Conservation (phyloP, 306 rosid genomes). For the Casuarina glauca region DNA sequence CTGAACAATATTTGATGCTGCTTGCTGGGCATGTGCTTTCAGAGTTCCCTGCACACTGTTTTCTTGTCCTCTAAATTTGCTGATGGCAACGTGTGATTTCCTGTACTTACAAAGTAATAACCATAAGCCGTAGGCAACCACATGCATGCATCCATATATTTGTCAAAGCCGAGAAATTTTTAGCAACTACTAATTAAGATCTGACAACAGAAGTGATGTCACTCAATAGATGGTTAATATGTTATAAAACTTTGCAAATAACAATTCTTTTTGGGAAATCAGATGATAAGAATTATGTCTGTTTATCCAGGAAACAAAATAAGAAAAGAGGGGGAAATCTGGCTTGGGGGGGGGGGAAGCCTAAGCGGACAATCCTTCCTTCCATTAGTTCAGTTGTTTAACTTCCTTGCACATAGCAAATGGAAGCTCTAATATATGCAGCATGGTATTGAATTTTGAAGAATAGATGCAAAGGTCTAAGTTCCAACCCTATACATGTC, state of each 20-base stretch:
- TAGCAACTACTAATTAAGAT: neutral
- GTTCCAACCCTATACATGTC: neutral
- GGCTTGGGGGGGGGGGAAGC: too few relatives aligned
- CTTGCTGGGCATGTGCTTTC: slow-evolving; percentile 28
- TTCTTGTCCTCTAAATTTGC: slow-evolving; percentile 73
- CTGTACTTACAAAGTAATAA: slow-evolving; percentile 48
- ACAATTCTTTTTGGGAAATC: too few relatives aligned
- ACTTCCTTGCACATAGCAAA: neutral
- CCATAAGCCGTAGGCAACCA: slow-evolving; percentile 16
- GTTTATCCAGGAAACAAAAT: too few relatives aligned
- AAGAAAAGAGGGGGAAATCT: too few relatives aligned
- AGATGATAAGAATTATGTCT: too few relatives aligned
- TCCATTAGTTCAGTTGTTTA: neutral
- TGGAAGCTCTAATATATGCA: neutral
- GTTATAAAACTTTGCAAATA: neutral
- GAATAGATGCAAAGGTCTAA: neutral
- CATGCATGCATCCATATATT: neutral
- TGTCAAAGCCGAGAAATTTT: neutral
- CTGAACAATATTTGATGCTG: slow-evolving; percentile 49
- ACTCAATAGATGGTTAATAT: neutral
- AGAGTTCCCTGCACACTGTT: slow-evolving; percentile 36
- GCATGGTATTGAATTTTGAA: neutral
- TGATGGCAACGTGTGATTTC: slow-evolving; percentile 77
- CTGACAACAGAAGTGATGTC: neutral
- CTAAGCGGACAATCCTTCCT: too few relatives aligned